Percentiles rank a stretch among this genome's conserved stretches.
Conservation (phyloP, 1,284 basidiomycete genomes). For the Ganoderma multipileum region DNA sequence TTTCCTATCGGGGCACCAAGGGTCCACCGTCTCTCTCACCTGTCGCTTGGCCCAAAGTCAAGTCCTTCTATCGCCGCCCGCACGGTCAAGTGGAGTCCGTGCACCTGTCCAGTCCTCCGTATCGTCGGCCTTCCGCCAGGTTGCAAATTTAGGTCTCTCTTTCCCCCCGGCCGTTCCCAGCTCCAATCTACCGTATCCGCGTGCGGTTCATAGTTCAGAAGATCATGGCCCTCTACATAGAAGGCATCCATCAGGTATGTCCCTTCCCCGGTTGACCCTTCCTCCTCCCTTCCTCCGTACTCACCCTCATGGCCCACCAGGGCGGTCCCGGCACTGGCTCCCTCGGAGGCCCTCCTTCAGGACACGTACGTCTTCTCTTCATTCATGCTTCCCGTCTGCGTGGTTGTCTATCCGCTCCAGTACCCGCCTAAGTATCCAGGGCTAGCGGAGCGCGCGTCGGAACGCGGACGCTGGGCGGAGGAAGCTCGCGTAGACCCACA, state of each 20-base stretch:
- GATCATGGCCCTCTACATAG: constrained; percentile 13
- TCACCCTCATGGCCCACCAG: constrained; percentile 29
- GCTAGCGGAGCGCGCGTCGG: constrained; percentile 11
- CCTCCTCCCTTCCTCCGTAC: constrained; percentile 14
- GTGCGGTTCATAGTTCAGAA: constrained; percentile 5
- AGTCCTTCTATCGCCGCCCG: constrained; percentile 22
- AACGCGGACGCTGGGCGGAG: background rate
- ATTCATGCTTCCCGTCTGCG: background rate
- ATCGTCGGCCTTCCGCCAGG: constrained; percentile 13
- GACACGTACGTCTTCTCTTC: constrained; percentile 34
- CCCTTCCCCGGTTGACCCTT: constrained; percentile 8
- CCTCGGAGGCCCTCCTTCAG: constrained; percentile 37
- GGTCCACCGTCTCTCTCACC: background rate
- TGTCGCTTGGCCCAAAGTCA: background rate
- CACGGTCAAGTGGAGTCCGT: constrained; percentile 11
- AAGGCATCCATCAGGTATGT: constrained; percentile 15
- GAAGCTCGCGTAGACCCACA: background rate
- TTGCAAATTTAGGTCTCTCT: constrained; percentile 24
- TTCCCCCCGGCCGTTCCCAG: constrained; percentile 9
- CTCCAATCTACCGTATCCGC: background rate
- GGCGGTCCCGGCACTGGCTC: constrained; percentile 37
- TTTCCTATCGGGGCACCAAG: constrained; percentile 15
- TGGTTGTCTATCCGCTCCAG: background rate
- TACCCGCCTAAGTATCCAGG: background rate
- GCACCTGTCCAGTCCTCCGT: constrained; percentile 2